Evolutionary conservation across 179 eudicot genomes (phyloP).

Genomic region (Carnegiea gigantea): DNA sequence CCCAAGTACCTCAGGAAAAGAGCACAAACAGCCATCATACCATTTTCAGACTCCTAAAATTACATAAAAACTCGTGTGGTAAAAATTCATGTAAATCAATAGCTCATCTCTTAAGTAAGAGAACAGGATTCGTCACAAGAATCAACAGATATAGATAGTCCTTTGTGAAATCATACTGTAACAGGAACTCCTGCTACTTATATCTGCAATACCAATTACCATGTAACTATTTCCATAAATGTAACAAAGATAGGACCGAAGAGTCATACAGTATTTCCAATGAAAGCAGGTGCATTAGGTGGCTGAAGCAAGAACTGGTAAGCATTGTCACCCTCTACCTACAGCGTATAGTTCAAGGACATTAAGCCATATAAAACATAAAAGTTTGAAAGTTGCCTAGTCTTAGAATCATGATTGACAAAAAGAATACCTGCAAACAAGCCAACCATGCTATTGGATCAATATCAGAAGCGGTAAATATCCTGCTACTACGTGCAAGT

Average conservation of each 20-base stretch:
- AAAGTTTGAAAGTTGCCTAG: background rate
- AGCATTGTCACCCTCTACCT: slow-evolving; percentile 77
- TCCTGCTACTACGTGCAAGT: slow-evolving; percentile 94
- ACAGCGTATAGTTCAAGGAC: slow-evolving; percentile 17
- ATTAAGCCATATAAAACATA: background rate
- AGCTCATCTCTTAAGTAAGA: background rate
- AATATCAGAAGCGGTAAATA: slow-evolving; percentile 58
- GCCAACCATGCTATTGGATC: slow-evolving; percentile 85
- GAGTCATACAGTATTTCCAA: slow-evolving; percentile 83
- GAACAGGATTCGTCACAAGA: background rate
- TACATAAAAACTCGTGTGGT: background rate
- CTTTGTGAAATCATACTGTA: background rate
- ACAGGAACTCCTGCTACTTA: background rate
- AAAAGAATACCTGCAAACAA: slow-evolving; percentile 63
- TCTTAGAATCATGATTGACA: background rate
- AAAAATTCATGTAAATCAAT: background rate
- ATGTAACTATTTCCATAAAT: background rate
- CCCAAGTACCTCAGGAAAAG: too few species aligned
- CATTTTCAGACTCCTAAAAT: too few species aligned
- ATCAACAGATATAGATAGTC: background rate
- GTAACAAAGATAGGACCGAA: background rate
- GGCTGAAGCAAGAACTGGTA: slow-evolving; percentile 96
- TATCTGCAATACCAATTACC: background rate
- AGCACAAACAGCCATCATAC: too few species aligned
- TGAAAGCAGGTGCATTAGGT: slow-evolving; percentile 83